Conservation (phyloP, 2,329 filamentous ascomycete genomes). For the Pseudogymnoascus sp. region DNA sequence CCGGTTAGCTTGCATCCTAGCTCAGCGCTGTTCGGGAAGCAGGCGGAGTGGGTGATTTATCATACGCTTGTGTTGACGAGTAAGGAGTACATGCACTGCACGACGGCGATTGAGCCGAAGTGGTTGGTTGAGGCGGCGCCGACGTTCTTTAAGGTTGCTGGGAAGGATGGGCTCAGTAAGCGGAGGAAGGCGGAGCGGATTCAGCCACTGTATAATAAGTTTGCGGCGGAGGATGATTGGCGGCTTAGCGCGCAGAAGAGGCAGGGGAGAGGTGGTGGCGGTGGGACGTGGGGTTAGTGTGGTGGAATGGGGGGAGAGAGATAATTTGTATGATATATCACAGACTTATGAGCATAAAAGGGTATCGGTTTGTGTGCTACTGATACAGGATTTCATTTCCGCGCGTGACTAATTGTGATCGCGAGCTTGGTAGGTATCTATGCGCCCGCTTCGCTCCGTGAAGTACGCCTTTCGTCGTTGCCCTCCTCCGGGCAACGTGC, state of each 20-base stretch:
- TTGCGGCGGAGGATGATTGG: slow-evolving; percentile 91
- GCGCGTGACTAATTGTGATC: slow-evolving; percentile 8
- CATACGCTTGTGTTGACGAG: slow-evolving; percentile 85
- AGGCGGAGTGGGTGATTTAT: slow-evolving; percentile 93
- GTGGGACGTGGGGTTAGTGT: slow-evolving; percentile 79
- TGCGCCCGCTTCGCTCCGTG: background rate
- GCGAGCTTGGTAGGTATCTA: background rate
- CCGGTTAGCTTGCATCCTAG: slow-evolving; percentile 91
- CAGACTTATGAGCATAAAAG: slow-evolving; percentile 1
- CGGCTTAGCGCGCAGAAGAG: slow-evolving; percentile 79
- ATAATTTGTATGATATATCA: slow-evolving; percentile 3
- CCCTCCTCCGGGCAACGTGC: background rate
- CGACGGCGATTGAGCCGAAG: slow-evolving; percentile 88
- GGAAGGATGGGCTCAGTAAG: slow-evolving; percentile 79
- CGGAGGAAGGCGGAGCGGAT: slow-evolving; percentile 91
- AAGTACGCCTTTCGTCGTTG: background rate
- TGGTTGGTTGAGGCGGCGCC: slow-evolving; percentile 93
- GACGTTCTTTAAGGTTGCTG: slow-evolving; percentile 96
- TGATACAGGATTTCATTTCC: slow-evolving; percentile 9
- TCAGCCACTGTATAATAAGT: slow-evolving; percentile 90
- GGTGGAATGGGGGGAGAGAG: background rate
- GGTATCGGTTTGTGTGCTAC: background rate
- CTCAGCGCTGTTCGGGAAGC: slow-evolving; percentile 88
- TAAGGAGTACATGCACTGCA: slow-evolving; percentile 97
- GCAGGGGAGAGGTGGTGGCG: slow-evolving; percentile 75